phyloP scores from a whole-genome alignment of 352 stramenopile species.

The Globisporangium nagaii region DNA sequence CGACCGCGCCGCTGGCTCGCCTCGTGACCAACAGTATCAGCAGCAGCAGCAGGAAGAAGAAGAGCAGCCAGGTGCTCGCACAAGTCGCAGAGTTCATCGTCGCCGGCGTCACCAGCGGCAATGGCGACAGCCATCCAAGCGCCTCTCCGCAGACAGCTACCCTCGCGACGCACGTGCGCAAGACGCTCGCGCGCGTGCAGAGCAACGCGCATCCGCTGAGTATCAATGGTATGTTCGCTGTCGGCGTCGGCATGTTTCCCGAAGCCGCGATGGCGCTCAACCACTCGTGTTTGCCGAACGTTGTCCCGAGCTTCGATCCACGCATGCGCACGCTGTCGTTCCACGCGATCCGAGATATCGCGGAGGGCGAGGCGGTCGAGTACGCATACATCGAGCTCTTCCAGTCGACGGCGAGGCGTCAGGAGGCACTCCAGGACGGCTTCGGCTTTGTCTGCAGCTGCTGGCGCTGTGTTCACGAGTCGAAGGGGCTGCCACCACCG shows the following conservation, averaged over 20 bases:
- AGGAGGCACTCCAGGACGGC: constrained; percentile 22
- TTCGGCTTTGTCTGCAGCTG: constrained; percentile 59
- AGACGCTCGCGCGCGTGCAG: constrained; percentile 36
- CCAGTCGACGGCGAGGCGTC: constrained; percentile 27
- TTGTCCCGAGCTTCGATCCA: constrained; percentile 43
- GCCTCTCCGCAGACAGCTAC: neutral
- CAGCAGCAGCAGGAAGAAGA: neutral
- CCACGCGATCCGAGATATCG: constrained; percentile 33
- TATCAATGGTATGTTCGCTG: constrained; percentile 30
- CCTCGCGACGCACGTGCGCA: constrained; percentile 21
- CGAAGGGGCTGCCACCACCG: neutral
- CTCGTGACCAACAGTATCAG: constrained; percentile 16
- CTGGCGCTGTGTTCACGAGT: constrained; percentile 26
- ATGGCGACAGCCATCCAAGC: too few species aligned
- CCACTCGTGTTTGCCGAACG: constrained; percentile 62
- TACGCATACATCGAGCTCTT: constrained; percentile 57
- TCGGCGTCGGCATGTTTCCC: constrained; percentile 54
- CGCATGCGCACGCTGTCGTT: constrained; percentile 40
- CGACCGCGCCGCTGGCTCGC: constrained; percentile 20
- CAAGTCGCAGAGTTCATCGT: constrained; percentile 2
- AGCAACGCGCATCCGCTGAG: constrained; percentile 54
- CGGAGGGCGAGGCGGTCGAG: constrained; percentile 24
- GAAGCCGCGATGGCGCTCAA: constrained; percentile 67
- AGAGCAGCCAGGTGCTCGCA: neutral
- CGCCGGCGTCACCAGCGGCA: constrained; percentile 3